Evolutionary conservation across 1,284 basidiomycete genomes (phyloP), one percentile per base, ranked within the genome.

Genomic region (Wolfiporia cocos): DNA sequence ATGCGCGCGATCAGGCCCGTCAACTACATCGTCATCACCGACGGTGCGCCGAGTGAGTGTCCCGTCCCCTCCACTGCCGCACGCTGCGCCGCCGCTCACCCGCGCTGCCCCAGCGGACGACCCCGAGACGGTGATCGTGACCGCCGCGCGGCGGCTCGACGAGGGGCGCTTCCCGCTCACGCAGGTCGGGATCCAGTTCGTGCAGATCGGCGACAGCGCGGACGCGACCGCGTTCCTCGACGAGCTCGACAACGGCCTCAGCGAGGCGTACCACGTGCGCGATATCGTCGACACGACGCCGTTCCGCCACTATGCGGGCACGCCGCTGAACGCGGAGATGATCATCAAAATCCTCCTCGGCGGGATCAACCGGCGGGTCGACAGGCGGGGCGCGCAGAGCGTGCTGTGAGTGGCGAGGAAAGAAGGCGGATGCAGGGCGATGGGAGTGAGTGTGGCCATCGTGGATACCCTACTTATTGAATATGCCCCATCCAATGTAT

Each of bases 281-380:
- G 69, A 49, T 34, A 82, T 82, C 4, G 76, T 82, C 3, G 79
- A 83, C 50, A 80, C 76, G 3, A 76, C 76, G 0, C 70, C 72
- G 2, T n/a, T n/a, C n/a, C n/a, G n/a, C n/a, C n/a, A n/a, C n/a
- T 80, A 69, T 49, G 56, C 56, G 2, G 68, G 66, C 3, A 54
- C 64, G 12, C 39, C 56, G 12, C 51, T 79, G 30, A 67, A 55
- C 18, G 62, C 67, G 1, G 67, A 73, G 7, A 58, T 69, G 44
- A 45, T 78, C 33, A 63, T 68, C 46, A 81, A 82, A 54, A 69
- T 74, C 29, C 61, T 81, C 3, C 57, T 80, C 5, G 76, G 76
- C 28, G 80, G 78, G 1, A 71, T 82, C 39, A 77, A 79, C 53
- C 63, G 73, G 20, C 64, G 73, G 30, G 64, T 78, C 1, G 78